Percentiles rank a stretch among this genome's conserved stretches.
phyloP scores from a whole-genome alignment of 331 rosid species.

The Quercus phellos region DNA sequence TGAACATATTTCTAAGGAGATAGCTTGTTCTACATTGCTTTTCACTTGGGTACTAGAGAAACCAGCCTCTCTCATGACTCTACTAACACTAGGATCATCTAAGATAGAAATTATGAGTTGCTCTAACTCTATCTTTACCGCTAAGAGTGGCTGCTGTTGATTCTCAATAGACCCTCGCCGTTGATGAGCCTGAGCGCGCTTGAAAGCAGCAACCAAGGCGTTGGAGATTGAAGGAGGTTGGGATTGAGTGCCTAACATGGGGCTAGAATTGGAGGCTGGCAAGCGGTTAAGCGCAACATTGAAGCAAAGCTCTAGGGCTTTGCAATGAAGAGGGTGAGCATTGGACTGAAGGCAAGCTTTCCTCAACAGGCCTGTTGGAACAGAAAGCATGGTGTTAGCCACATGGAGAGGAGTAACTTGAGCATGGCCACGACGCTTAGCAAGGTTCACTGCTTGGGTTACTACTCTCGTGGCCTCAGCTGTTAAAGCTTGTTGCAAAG shows the following conservation, averaged over 20 bases:
- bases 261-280: slow-evolving; percentile 71
- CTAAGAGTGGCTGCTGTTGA: slow-evolving; percentile 82
- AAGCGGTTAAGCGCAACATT: slow-evolving; percentile 91
- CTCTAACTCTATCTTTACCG: slow-evolving; percentile 79
- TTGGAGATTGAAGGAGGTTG: slow-evolving; percentile 78
- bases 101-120: slow-evolving; percentile 84
- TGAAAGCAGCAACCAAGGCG: slow-evolving; percentile 91
- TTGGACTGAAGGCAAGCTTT: slow-evolving; percentile 88
- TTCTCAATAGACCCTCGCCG: slow-evolving; percentile 90
- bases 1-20: slow-evolving; percentile 68
- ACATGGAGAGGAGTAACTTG: slow-evolving; percentile 98
- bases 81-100: slow-evolving; percentile 94
- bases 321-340: slow-evolving; percentile 96
- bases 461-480: slow-evolving; percentile 71
- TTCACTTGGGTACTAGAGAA: slow-evolving; percentile 83
- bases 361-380: slow-evolving; percentile 57
- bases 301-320: slow-evolving; percentile 97
- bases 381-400: slow-evolving; percentile 73
- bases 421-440: slow-evolving; percentile 90
- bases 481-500: slow-evolving; percentile 75
- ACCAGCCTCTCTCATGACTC: slow-evolving; percentile 95
- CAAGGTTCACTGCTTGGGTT: slow-evolving; percentile 77
- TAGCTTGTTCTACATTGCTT: slow-evolving; percentile 80
- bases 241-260: slow-evolving; percentile 54
- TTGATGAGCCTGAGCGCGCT: slow-evolving; percentile 96